Percentiles rank a stretch among this genome's conserved stretches.
Conservation (phyloP, 2,329 filamentous ascomycete genomes). For the Teratosphaeria zuluensis region DNA sequence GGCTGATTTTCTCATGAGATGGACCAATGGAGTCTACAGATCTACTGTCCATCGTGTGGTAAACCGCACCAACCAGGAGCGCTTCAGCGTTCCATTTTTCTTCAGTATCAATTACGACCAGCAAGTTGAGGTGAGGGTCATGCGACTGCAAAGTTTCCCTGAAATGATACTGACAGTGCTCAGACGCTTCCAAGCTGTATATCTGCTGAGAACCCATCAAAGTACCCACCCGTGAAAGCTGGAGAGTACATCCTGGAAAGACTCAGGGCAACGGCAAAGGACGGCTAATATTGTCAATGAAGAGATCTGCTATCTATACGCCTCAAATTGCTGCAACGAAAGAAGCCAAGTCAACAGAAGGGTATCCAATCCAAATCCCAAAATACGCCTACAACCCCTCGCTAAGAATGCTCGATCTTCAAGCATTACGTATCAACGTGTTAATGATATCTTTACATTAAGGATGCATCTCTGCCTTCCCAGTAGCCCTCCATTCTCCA, state of each 20-base stretch:
- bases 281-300: background rate
- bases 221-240: conserved; percentile 28
- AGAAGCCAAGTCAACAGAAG: background rate
- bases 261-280: conserved; percentile 5
- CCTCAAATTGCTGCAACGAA: background rate
- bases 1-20: conserved; percentile 41
- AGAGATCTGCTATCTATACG: background rate
- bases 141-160: background rate
- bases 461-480: conserved; percentile 20
- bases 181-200: conserved; percentile 30
- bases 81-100: conserved; percentile 40
- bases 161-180: background rate
- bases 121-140: conserved; percentile 22
- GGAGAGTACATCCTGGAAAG: conserved; percentile 33
- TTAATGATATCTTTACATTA: background rate
- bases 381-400: background rate
- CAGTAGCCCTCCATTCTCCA: conserved; percentile 30
- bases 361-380: background rate
- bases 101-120: conserved; percentile 35
- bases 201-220: conserved; percentile 22
- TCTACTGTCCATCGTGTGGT: conserved; percentile 39
- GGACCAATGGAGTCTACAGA: conserved; percentile 37
- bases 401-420: background rate
- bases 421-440: background rate
- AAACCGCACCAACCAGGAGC: conserved; percentile 30